Evolutionary conservation across 1,284 basidiomycete species (phyloP), one percentile per base, ranked within the genome.

Genomic region (Leccinum subfulvum): DNA sequence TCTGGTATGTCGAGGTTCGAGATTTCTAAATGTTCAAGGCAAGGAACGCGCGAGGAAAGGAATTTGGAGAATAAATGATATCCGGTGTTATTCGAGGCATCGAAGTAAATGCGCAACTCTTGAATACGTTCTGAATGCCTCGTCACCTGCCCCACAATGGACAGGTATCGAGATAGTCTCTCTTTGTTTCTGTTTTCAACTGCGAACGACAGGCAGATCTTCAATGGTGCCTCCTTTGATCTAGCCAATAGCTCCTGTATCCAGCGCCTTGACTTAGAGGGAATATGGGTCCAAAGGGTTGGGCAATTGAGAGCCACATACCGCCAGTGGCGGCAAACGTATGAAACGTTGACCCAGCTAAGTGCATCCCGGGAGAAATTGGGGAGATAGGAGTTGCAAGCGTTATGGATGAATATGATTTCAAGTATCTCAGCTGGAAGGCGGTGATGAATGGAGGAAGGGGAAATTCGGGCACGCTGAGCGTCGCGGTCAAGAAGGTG

Each of bases 221-320:
- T 68, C 13, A 80, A 62, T 1, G 70, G 68, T 10, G 69, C 68
- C 55, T 64, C 68, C 57, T 75, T 75, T 0, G 78, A 79, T 14
- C 76, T 66, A 23, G 62, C 57, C 13, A 79, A 57, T 71, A 79
- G 72, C 49, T 71, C 74, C 21, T 72, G 65, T 11, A 69, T 72
- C 70, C 72, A 75, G 13, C 62, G 60, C 1, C 62, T 67, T 2
- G 66, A 68, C 2, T 53, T 59, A 7, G 72, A 66, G 7, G 68
- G 52, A 14, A 74, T 63, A 55, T 60, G 64, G 10, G 69, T 66
- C 78, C 78, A 79, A 16, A 79, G 62, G 28, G 62, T 53, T 1
- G 72, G 71, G 51, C 67, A 71, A 8, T 61, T 66, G 2, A 78
- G 63, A 3, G 10, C 11, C 33, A 35, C 33, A 11, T 35, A 35